Evolutionary conservation across 2,329 filamentous ascomycete genomes (phyloP).

Genomic region (Blastomyces percursus): DNA sequence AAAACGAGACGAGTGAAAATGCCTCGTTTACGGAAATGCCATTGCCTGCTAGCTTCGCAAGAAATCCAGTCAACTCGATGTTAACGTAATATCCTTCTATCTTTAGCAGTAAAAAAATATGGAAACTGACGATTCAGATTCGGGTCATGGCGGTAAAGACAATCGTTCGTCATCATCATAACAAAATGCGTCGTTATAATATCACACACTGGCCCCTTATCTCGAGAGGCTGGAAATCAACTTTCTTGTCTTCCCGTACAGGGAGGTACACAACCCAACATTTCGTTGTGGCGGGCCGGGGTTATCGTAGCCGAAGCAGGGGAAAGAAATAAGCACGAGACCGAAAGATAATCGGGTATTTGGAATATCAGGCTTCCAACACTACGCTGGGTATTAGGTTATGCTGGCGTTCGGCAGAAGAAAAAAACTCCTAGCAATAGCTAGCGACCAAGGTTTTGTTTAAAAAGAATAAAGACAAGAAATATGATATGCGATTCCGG

Average conservation of each 20-base stretch:
- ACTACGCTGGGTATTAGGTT: background rate
- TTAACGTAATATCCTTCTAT: background rate
- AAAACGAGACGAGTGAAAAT: background rate
- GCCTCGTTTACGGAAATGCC: background rate
- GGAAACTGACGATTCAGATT: background rate
- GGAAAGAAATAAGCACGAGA: background rate
- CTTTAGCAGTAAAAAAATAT: background rate
- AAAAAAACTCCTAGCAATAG: background rate
- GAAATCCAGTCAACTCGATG: background rate
- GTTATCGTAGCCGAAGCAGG: background rate
- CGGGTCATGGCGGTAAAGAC: background rate
- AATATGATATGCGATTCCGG: background rate
- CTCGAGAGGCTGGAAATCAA: background rate
- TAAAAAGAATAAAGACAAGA: background rate
- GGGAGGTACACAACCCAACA: background rate
- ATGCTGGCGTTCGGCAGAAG: background rate
- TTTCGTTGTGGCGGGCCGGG: background rate
- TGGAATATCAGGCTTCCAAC: background rate
- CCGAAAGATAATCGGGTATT: background rate
- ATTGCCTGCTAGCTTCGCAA: background rate
- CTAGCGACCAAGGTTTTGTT: background rate
- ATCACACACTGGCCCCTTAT: background rate
- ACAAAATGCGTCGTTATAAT: background rate
- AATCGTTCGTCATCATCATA: constrained; percentile 4
- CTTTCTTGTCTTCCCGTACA: background rate